Conservation (phyloP, 805 yeast genomes). For the Candida methanosorbosa region DNA sequence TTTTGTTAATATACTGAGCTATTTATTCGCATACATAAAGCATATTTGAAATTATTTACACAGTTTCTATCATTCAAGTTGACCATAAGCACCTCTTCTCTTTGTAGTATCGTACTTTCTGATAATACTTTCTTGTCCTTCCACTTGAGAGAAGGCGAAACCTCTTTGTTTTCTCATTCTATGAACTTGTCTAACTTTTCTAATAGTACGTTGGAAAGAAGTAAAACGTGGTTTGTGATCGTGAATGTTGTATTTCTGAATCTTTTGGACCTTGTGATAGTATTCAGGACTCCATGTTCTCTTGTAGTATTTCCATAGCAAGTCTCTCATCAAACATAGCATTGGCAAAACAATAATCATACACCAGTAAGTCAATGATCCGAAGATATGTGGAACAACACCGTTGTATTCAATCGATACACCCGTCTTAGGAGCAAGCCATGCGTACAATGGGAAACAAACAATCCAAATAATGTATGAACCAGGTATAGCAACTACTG, state of each 20-base stretch:
- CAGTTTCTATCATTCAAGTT: slow-evolving; percentile 20
- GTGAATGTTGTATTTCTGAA: slow-evolving; percentile 89
- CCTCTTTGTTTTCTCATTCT: slow-evolving; percentile 98
- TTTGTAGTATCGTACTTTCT: slow-evolving; percentile 94
- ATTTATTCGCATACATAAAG: too few species aligned
- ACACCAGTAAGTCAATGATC: slow-evolving; percentile 79
- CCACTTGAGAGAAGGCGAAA: slow-evolving; percentile 94
- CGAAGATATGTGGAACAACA: slow-evolving; percentile 64
- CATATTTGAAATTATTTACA: too few species aligned
- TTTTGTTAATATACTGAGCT: too few species aligned
- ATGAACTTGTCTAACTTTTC: slow-evolving; percentile 96
- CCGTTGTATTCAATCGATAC: slow-evolving; percentile 85
- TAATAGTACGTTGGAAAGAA: slow-evolving; percentile 92
- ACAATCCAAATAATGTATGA: slow-evolving; percentile 78
- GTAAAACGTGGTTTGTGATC: slow-evolving; percentile 95
- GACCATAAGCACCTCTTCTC: slow-evolving; percentile 31
- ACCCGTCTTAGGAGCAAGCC: slow-evolving; percentile 72
- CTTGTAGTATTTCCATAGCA: slow-evolving; percentile 90
- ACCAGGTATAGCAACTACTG: slow-evolving; percentile 90
- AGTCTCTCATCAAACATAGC: slow-evolving; percentile 76
- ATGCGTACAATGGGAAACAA: slow-evolving; percentile 81
- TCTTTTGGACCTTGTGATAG: slow-evolving; percentile 93
- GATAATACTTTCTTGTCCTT: slow-evolving; percentile 84
- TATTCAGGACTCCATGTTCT: slow-evolving; percentile 87
- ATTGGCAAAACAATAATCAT: slow-evolving; percentile 65